Evolutionary conservation across 2,329 filamentous ascomycete genomes (phyloP).

Genomic region (Acrocalymma vagum): DNA sequence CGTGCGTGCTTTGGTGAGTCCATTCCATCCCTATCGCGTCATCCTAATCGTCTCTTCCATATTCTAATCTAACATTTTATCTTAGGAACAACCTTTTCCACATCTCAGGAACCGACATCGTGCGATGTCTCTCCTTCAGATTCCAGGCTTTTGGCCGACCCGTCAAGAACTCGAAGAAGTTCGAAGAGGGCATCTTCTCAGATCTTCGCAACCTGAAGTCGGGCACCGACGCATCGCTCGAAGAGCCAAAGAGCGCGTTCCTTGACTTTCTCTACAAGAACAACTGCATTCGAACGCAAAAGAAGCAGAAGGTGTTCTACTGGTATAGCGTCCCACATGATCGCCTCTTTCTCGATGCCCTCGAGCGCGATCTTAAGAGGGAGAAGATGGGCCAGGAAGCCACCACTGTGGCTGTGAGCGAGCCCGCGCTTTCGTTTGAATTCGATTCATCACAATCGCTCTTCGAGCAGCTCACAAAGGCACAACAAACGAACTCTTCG

Average conservation of each 20-base stretch:
- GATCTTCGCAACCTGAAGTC: slow-evolving; percentile 98
- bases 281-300: slow-evolving; percentile 99
- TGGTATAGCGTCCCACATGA: slow-evolving; percentile 99
- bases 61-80: slow-evolving; percentile 4
- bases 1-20: slow-evolving; percentile 87
- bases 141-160: slow-evolving; percentile 98
- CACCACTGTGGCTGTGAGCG: slow-evolving; percentile 94
- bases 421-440: slow-evolving; percentile 96
- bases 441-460: slow-evolving; percentile 99
- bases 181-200: slow-evolving; percentile 99
- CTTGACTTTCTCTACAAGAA: slow-evolving; percentile 99
- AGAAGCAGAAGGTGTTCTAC: slow-evolving; percentile 99
- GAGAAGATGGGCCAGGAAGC: slow-evolving; percentile 99
- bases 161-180: slow-evolving; percentile 99
- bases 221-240: slow-evolving; percentile 95
- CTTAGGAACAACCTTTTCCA: slow-evolving; percentile 96
- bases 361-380: slow-evolving; percentile 96
- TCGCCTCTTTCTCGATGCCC: slow-evolving; percentile 93
- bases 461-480: slow-evolving; percentile 99
- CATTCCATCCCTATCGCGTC: slow-evolving; percentile 10
- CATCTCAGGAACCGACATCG: slow-evolving; percentile 98
- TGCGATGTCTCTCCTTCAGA: slow-evolving; percentile 95
- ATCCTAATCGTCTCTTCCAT: background rate
- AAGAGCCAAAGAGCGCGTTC: slow-evolving; percentile 98
- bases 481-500: slow-evolving; percentile 97